Evolutionary conservation across 2,329 filamentous ascomycete genomes (phyloP).

Genomic region (Tolypocladium album): DNA sequence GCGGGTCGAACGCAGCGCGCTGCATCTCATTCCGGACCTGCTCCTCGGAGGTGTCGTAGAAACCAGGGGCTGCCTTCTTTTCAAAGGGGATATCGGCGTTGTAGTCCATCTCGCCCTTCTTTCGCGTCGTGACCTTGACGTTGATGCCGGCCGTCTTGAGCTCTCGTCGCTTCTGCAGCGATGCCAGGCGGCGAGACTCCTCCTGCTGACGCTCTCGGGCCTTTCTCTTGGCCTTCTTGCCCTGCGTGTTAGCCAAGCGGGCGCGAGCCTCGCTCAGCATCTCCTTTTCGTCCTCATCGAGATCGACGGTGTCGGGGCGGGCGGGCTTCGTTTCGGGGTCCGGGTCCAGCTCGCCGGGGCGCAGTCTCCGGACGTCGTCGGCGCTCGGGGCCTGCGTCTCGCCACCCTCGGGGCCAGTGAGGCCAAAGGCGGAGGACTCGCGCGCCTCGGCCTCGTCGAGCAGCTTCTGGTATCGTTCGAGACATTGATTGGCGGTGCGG

Average conservation of each 20-base stretch:
- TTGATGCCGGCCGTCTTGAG: slow-evolving; percentile 98
- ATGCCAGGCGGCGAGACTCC: slow-evolving; percentile 79
- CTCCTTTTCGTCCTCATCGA: slow-evolving; percentile 98
- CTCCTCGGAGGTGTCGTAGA: slow-evolving; percentile 89
- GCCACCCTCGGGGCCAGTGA: slow-evolving; percentile 76
- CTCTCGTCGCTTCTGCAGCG: slow-evolving; percentile 89
- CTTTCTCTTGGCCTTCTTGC: slow-evolving; percentile 98
- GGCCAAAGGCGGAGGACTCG: slow-evolving; percentile 72
- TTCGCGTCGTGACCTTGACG: slow-evolving; percentile 84
- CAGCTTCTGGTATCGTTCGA: slow-evolving; percentile 93
- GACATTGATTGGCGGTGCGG: slow-evolving; percentile 89
- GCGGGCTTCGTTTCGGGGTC: slow-evolving; percentile 95
- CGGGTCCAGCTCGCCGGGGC: slow-evolving; percentile 91
- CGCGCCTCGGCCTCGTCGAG: slow-evolving; percentile 90
- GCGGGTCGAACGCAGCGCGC: slow-evolving; percentile 77
- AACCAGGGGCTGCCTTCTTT: slow-evolving; percentile 77
- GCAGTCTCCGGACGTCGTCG: slow-evolving; percentile 79
- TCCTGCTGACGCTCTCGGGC: slow-evolving; percentile 91
- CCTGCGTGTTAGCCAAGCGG: slow-evolving; percentile 92
- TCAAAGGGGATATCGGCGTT: slow-evolving; percentile 98
- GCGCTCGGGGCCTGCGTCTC: slow-evolving; percentile 82
- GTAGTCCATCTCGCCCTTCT: slow-evolving; percentile 98
- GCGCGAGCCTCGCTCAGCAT: slow-evolving; percentile 97
- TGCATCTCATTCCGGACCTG: slow-evolving; percentile 70
- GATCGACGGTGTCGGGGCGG: slow-evolving; percentile 89